Evolutionary conservation across 2,329 filamentous ascomycete genomes (phyloP).

Genomic region (Byssothecium circinans): DNA sequence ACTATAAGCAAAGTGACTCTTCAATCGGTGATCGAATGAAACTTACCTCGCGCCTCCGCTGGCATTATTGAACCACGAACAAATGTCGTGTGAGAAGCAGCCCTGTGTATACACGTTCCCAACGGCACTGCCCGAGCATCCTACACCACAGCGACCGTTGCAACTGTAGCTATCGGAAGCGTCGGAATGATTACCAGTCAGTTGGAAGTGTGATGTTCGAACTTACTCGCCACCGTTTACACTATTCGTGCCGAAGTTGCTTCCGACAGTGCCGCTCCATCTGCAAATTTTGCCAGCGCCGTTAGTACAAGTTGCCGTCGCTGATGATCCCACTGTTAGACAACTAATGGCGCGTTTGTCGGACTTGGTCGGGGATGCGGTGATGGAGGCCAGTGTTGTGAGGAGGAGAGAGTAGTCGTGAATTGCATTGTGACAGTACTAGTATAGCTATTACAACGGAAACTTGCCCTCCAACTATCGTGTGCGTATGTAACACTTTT

Average conservation of each 20-base stretch:
- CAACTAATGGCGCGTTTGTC: slow-evolving; percentile 41
- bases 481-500: no score
- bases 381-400: not conserved
- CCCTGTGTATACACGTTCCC: slow-evolving; percentile 56
- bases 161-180: slow-evolving; percentile 49
- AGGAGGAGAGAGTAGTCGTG: slow-evolving; percentile 1
- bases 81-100: slow-evolving; percentile 56
- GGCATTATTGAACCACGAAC: slow-evolving; percentile 55
- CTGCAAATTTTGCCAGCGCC: slow-evolving; percentile 47
- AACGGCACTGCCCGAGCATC: slow-evolving; percentile 48
- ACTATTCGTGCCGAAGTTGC: slow-evolving; percentile 52
- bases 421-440: no score
- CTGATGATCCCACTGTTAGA: slow-evolving; percentile 44
- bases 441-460: no score
- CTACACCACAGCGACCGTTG: slow-evolving; percentile 54
- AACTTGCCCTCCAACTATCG: no score
- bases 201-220: no score
- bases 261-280: slow-evolving; percentile 51
- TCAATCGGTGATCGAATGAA: no score
- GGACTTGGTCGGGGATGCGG: slow-evolving; percentile 2
- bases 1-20: slow-evolving; percentile 2
- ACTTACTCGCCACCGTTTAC: slow-evolving; percentile 51
- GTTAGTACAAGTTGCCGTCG: slow-evolving; percentile 53
- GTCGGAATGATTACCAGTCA: slow-evolving; percentile 4
- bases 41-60: slow-evolving; percentile 50